Conservation (phyloP, 305 asterid species). For the Ilex paraguariensis region DNA sequence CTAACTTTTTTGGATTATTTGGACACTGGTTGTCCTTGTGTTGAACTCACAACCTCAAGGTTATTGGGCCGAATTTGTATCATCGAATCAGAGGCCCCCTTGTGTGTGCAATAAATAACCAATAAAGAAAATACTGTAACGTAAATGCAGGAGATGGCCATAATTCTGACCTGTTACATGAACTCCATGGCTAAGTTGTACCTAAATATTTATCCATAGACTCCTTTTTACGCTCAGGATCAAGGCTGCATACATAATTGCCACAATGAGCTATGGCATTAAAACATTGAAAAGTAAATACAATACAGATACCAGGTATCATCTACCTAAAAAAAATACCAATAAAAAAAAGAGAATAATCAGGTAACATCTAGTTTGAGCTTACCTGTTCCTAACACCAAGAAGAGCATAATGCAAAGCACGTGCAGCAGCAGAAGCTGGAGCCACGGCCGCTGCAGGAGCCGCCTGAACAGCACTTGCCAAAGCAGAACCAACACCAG, state of each 20-base stretch:
- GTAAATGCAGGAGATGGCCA: neutral
- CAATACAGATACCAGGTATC: neutral
- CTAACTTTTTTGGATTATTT: too few relatives aligned
- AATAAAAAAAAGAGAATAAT: neutral
- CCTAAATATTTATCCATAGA: conserved; percentile 87
- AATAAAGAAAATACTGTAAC: conserved; percentile 4
- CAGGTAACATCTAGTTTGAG: conserved; percentile 1
- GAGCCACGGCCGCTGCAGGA: conserved; percentile 98
- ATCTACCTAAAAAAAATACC: neutral
- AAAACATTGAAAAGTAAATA: neutral
- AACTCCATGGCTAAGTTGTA: conserved; percentile 45
- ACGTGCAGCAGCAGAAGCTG: conserved; percentile 87
- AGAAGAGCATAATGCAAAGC: conserved; percentile 88
- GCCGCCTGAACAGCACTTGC: conserved; percentile 80
- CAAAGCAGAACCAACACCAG: conserved; percentile 80
- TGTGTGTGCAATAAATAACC: neutral
- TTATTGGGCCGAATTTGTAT: neutral
- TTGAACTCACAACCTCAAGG: neutral
- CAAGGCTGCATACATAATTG: conserved; percentile 63
- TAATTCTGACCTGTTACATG: conserved; percentile 41
- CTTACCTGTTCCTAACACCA: conserved; percentile 90
- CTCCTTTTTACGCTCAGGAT: conserved; percentile 90
- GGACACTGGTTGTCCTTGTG: too few relatives aligned
- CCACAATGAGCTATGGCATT: neutral
- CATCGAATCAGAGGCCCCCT: neutral